Percentiles rank a stretch among this genome's conserved stretches.
These are phyloP conservation scores for Leccinum sublutescens DNA, from an alignment of 768 basidiomycete species.

Conservation along the genomic window DNA sequence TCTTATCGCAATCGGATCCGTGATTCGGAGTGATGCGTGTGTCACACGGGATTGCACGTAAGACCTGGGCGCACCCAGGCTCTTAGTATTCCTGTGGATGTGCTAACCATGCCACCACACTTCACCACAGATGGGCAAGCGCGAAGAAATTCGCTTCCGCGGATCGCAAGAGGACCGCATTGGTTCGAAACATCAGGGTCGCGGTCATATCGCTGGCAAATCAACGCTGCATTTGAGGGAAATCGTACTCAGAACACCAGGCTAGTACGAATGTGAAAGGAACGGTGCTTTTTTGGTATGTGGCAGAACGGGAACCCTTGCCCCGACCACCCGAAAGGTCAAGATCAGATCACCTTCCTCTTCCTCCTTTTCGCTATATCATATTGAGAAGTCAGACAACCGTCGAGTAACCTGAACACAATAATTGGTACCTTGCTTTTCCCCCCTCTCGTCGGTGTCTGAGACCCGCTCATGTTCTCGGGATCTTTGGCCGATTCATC, in stretches of 20 bases:
- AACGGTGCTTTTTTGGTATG: conserved; percentile 3
- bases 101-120: background rate
- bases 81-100: background rate
- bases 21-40: background rate
- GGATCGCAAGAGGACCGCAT: conserved; percentile 4
- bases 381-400: conserved; percentile 11
- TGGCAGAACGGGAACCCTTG: background rate
- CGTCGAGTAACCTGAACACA: background rate
- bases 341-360: background rate
- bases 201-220: conserved; percentile 12
- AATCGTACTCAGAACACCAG: conserved; percentile 14
- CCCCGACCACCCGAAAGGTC: background rate
- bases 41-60: background rate
- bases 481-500: conserved; percentile 28
- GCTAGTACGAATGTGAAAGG: conserved; percentile 8
- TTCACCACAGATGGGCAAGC: background rate
- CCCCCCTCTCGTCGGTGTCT: conserved; percentile 13
- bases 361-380: conserved; percentile 1
- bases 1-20: conserved; percentile 21
- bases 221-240: conserved; percentile 2
- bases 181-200: conserved; percentile 1
- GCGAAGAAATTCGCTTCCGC: conserved; percentile 9
- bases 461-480: conserved; percentile 15
- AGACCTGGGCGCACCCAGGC: background rate
- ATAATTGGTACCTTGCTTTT: conserved; percentile 12